Evolutionary conservation across 2,329 filamentous ascomycete species (phyloP), one percentile per base, ranked within the genome.

Genomic region (Hysterium pulicare): DNA sequence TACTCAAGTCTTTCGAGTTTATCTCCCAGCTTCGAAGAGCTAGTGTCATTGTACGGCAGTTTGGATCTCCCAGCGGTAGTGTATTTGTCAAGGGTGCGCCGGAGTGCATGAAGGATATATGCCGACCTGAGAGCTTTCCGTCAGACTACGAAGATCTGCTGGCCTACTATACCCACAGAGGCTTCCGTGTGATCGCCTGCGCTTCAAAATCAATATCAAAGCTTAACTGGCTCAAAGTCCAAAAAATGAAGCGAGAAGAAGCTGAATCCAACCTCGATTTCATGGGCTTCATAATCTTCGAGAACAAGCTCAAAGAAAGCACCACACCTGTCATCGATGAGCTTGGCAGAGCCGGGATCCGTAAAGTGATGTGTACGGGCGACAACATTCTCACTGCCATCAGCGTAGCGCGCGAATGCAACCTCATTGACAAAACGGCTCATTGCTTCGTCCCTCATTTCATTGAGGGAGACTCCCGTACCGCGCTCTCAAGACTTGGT

Each of bases 351-450:
- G 91, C 94, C 6, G 86, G 86, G 42, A 95, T 98, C 52, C 82
- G 88, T 26, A 85, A 86, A 21, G 83, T 95, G 39, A 98, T 98
- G 93, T 94, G 94, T 49, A 98, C 93, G 0, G 93, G 93, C 22
- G 93, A 98, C 72, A 98, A 98, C 55, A 97, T 97, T 49, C 71
- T 97, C 41, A 98, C 93, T 8, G 93, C 93, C 17, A 90, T 98
- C 59, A 96, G 90, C 57, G 93, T 98, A 41, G 91, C 90, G 3
- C 80, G 90, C 55, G 90, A 97, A 59, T 96, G 90, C 64, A 80
- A 84, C 32, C 73, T 98, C 42, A 83, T 97, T 51, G 82, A 90
- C 57, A 81, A 78, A 48, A 83, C 81, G 21, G 85, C 88, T 0
- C 89, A 94, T 54, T 97, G 93, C 67, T 98, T 96, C 62, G 84